Percentiles rank a stretch among this genome's conserved stretches.
Conservation (phyloP, 2,329 filamentous ascomycete species). For the Simplicillium sp. region DNA sequence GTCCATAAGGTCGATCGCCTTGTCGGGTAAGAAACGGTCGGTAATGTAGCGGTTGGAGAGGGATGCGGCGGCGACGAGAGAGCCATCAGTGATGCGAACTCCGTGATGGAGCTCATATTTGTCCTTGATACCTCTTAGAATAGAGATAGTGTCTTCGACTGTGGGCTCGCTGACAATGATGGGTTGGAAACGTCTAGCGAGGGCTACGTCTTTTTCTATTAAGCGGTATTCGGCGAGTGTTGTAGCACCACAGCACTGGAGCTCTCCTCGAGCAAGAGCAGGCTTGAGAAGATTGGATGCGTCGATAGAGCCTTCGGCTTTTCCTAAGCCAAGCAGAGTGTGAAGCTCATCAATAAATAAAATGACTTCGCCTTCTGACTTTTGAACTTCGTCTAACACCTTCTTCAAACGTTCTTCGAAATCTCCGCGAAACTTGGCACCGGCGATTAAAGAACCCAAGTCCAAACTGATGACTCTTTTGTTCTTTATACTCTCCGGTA, state of each 20-base stretch:
- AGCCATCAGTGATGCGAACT: conserved; percentile 86
- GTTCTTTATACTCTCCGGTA: conserved; percentile 92
- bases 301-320: conserved; percentile 93
- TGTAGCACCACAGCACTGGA: conserved; percentile 93
- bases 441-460: conserved; percentile 85
- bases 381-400: conserved; percentile 82
- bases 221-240: conserved; percentile 84
- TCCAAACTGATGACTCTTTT: conserved; percentile 85
- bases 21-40: conserved; percentile 90
- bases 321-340: conserved; percentile 81
- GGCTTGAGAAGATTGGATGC: conserved; percentile 93
- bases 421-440: conserved; percentile 90
- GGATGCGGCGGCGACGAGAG: conserved; percentile 82
- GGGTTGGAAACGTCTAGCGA: conserved; percentile 88
- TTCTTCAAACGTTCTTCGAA: conserved; percentile 92
- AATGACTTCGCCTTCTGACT: conserved; percentile 82
- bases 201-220: conserved; percentile 92
- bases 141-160: conserved; percentile 89
- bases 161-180: conserved; percentile 88
- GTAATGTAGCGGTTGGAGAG: conserved; percentile 96
- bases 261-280: conserved; percentile 80
- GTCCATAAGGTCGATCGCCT: conserved; percentile 94
- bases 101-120: conserved; percentile 97
- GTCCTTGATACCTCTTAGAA: conserved; percentile 92
- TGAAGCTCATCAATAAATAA: conserved; percentile 94